Evolutionary conservation across 1,284 basidiomycete species (phyloP).

Genomic region (Ustilago lituana): DNA sequence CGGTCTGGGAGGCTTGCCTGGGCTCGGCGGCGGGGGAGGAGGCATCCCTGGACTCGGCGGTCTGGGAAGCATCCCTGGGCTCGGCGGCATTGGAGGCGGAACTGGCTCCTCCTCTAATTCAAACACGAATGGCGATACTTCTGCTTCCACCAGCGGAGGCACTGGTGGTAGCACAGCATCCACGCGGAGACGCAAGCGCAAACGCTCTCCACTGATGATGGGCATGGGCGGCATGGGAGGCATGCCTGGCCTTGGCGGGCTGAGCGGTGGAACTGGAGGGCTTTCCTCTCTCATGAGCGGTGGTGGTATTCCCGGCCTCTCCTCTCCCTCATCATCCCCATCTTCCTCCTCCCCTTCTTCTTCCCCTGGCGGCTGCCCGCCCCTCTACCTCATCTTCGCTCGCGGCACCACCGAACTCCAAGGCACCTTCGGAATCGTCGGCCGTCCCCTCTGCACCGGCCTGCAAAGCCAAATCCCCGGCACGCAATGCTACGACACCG

Average conservation of each 20-base stretch:
- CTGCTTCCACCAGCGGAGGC: too few species aligned
- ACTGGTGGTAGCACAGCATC: too few species aligned
- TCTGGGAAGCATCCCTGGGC: too few species aligned
- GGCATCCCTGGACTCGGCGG: too few species aligned
- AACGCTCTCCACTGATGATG: background rate
- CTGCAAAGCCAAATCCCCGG: slow-evolving; percentile 16
- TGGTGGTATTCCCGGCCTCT: too few species aligned
- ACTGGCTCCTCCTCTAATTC: too few species aligned
- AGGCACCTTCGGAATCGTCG: slow-evolving; percentile 42
- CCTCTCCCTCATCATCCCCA: too few species aligned
- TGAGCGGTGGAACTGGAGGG: background rate
- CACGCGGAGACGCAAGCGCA: too few species aligned
- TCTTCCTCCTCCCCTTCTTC: background rate
- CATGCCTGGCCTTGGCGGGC: background rate
- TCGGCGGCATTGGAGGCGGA: slow-evolving; percentile 1
- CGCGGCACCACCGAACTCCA: slow-evolving; percentile 36
- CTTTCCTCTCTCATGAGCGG: background rate
- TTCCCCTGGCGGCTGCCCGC: slow-evolving; percentile 16
- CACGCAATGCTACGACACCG: slow-evolving; percentile 33
- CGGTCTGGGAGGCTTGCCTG: too few species aligned
- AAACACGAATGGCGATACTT: too few species aligned
- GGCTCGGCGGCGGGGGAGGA: slow-evolving; percentile 1
- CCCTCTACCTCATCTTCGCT: slow-evolving; percentile 36
- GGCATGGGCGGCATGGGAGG: background rate
- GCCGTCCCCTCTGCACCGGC: slow-evolving; percentile 24